Evolutionary conservation across 2,329 filamentous ascomycete genomes (phyloP).

Genomic region (Alternaria tenuissima): DNA sequence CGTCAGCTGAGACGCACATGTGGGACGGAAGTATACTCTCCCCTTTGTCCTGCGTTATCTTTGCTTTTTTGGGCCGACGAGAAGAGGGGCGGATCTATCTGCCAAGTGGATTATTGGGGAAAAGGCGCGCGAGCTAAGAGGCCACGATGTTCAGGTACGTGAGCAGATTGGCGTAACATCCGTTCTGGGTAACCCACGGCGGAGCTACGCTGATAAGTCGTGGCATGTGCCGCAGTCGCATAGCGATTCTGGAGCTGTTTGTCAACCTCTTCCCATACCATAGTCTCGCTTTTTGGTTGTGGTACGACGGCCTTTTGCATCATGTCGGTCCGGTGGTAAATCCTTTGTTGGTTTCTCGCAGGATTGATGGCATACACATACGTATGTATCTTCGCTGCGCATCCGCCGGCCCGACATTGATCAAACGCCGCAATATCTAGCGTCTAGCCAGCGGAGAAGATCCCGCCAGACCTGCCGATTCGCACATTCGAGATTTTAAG

Average conservation of each 20-base stretch:
- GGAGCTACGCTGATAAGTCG: constrained; percentile 17
- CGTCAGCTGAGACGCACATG: constrained; percentile 24
- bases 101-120: constrained; percentile 11
- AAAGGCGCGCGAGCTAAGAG: constrained; percentile 17
- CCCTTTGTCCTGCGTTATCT: constrained; percentile 14
- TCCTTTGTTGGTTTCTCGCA: neutral
- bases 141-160: constrained; percentile 22
- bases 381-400: constrained; percentile 6
- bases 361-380: constrained; percentile 1
- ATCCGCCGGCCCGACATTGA: constrained; percentile 17
- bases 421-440: constrained; percentile 15
- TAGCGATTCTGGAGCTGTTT: constrained; percentile 5
- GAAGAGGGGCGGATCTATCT: constrained; percentile 12
- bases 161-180: constrained; percentile 26
- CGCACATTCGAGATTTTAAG: constrained; percentile 15
- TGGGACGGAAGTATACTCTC: constrained; percentile 7
- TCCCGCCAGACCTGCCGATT: constrained; percentile 27
- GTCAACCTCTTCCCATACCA: neutral
- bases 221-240: constrained; percentile 15
- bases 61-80: constrained; percentile 29
- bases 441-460: constrained; percentile 11
- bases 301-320: neutral
- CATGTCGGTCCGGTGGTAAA: neutral
- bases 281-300: neutral
- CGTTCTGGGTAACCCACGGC: constrained; percentile 8